These are phyloP conservation scores for Scheffersomyces titani DNA, from an alignment of 1,139 yeast genomes.

Conservation along the genomic window DNA sequence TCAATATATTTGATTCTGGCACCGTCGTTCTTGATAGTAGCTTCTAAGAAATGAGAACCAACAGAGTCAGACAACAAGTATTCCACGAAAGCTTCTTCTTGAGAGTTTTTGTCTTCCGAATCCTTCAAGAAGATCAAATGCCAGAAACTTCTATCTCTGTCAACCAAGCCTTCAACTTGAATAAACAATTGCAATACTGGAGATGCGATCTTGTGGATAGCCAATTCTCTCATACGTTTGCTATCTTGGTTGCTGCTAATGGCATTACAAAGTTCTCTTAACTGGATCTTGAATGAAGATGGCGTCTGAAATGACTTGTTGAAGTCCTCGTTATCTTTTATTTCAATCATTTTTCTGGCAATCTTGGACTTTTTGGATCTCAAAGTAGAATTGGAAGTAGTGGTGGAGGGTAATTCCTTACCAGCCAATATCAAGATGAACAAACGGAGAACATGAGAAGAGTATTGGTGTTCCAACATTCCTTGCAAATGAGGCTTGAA, in stretches of 20 bases:
- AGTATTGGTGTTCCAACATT: conserved; percentile 76
- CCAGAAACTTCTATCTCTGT: conserved; percentile 70
- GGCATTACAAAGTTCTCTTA: conserved; percentile 45
- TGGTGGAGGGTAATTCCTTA: conserved; percentile 75
- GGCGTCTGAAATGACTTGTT: conserved; percentile 73
- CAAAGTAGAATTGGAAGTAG: conserved; percentile 69
- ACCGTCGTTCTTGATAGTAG: conserved; percentile 58
- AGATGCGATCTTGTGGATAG: conserved; percentile 80
- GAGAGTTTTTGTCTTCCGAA: conserved; percentile 51
- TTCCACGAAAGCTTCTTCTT: conserved; percentile 83
- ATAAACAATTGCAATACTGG: conserved; percentile 83
- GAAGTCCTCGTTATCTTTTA: conserved; percentile 73
- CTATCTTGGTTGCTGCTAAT: conserved; percentile 44
- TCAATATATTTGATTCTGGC: conserved; percentile 71
- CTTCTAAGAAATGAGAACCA: conserved; percentile 88
- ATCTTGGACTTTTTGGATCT: conserved; percentile 86
- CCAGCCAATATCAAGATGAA: conserved; percentile 74
- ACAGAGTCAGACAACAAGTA: conserved; percentile 82
- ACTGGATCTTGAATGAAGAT: conserved; percentile 62
- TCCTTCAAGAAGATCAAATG: conserved; percentile 49
- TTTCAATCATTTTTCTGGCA: conserved; percentile 91
- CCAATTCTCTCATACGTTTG: conserved; percentile 61
- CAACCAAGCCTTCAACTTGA: conserved; percentile 80
- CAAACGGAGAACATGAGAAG: conserved; percentile 83
- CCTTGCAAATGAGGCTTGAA: conserved; percentile 56